A percentile compares a stretch with the other conserved stretches of the same genome.
Evolutionary conservation across 768 basidiomycete species (phyloP).

Genomic region (Strobilomyces dryophilus): DNA sequence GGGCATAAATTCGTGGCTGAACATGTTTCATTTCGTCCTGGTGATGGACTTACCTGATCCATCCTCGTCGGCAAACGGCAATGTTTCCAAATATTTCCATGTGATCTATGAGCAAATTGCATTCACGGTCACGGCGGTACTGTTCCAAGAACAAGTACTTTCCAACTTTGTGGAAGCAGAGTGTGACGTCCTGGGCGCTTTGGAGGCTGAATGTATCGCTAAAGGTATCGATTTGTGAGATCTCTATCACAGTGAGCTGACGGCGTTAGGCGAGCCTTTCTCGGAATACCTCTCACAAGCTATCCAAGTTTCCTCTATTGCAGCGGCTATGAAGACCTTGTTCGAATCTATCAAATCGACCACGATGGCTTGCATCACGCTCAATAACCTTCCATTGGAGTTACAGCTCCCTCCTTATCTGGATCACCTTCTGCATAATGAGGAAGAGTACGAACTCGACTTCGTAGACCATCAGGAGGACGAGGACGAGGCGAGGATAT

Average conservation of each 20-base stretch:
- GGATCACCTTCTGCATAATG: conserved; percentile 63
- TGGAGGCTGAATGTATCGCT: conserved; percentile 67
- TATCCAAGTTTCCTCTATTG: conserved; percentile 64
- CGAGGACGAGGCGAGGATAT: conserved; percentile 46
- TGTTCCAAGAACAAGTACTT: conserved; percentile 87
- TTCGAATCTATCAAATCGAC: conserved; percentile 77
- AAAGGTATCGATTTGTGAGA: conserved; percentile 52
- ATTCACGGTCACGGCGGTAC: conserved; percentile 86
- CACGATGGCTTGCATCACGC: conserved; percentile 70
- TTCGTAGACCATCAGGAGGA: conserved; percentile 48
- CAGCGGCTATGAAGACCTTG: conserved; percentile 72
- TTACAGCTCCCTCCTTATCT: conserved; percentile 83
- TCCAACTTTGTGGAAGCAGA: conserved; percentile 84
- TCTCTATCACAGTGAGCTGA: conserved; percentile 5
- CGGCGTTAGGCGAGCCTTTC: conserved; percentile 52
- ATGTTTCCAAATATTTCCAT: conserved; percentile 76
- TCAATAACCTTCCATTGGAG: conserved; percentile 78
- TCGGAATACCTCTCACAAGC: conserved; percentile 53
- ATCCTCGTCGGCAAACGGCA: conserved; percentile 75
- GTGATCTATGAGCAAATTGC: conserved; percentile 86
- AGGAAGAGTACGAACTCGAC: conserved; percentile 55
- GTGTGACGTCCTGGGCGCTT: conserved; percentile 61
- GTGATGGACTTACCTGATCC: conserved; percentile 90
- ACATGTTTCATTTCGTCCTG: conserved; percentile 81
- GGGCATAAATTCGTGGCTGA: conserved; percentile 48